These are phyloP conservation scores for Syzygium jambos DNA, from an alignment of 345 rosid genomes.

Conservation along the genomic window DNA sequence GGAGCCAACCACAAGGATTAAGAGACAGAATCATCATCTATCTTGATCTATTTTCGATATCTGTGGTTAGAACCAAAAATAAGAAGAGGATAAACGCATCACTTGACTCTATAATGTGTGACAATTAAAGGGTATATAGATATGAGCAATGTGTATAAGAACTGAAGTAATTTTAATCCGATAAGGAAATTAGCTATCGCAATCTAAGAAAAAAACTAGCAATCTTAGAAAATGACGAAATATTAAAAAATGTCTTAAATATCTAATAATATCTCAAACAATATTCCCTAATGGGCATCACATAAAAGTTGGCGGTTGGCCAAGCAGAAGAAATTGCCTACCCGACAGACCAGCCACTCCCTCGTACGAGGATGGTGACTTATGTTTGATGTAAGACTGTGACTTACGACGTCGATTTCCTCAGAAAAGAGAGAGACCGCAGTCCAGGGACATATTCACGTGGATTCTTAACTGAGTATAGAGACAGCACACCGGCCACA, in stretches of 20 bases:
- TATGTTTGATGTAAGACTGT: not conserved
- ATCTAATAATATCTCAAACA: not conserved
- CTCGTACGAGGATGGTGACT: not conserved
- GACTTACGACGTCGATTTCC: not conserved
- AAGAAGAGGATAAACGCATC: too few relatives aligned
- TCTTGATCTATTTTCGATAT: not conserved
- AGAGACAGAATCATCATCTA: not conserved
- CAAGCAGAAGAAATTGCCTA: not conserved
- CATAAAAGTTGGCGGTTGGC: not conserved
- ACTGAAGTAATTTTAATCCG: not conserved
- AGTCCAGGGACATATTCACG: not conserved
- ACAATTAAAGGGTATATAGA: too few relatives aligned
- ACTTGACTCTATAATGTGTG: not conserved
- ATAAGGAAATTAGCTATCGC: not conserved
- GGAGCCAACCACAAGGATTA: not conserved
- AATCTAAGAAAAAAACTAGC: not conserved
- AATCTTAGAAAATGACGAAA: not conserved
- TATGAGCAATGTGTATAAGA: not conserved
- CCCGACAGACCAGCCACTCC: not conserved
- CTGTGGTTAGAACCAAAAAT: not conserved
- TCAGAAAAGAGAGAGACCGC: not conserved
- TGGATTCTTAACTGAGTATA: not conserved
- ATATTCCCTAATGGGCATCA: too few relatives aligned
- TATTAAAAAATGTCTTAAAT: not conserved
- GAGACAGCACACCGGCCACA: not conserved